Conservation (phyloP, 441 rosid genomes). For the Corymbia citriodora region DNA sequence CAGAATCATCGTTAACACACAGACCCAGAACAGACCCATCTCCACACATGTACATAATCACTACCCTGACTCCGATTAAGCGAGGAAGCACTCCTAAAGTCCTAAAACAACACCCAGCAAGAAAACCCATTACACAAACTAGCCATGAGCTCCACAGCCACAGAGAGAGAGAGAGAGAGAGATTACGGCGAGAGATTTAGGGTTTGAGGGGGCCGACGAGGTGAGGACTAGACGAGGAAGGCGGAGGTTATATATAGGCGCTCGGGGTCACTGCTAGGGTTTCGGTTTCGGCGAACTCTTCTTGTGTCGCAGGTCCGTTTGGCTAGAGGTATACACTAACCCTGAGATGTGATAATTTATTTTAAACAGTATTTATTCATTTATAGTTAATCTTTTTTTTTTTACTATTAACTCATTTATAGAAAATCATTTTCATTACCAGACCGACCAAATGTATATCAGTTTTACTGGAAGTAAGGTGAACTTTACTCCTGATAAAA, state of each 20-base stretch:
- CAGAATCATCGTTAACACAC: background rate
- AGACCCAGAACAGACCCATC: background rate
- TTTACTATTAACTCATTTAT: background rate
- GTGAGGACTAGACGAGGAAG: background rate
- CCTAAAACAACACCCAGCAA: background rate
- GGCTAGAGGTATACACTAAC: background rate
- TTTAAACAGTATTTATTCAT: background rate
- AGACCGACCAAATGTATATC: background rate
- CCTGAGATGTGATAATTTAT: background rate
- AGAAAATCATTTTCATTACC: background rate
- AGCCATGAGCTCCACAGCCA: background rate
- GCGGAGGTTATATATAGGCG: background rate
- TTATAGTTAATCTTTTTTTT: too few species aligned
- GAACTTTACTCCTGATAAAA: background rate
- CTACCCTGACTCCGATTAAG: background rate
- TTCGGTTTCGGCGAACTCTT: background rate
- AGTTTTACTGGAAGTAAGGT: background rate
- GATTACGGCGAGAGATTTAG: constrained; percentile 1
- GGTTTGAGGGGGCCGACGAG: constrained; percentile 9
- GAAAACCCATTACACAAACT: background rate
- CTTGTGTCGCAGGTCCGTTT: background rate
- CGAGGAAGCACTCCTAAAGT: background rate
- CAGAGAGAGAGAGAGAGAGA: background rate
- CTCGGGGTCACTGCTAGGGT: background rate
- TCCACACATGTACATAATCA: background rate